phyloP scores from a whole-genome alignment of 345 rosid species.

The Durio zibethinus region DNA sequence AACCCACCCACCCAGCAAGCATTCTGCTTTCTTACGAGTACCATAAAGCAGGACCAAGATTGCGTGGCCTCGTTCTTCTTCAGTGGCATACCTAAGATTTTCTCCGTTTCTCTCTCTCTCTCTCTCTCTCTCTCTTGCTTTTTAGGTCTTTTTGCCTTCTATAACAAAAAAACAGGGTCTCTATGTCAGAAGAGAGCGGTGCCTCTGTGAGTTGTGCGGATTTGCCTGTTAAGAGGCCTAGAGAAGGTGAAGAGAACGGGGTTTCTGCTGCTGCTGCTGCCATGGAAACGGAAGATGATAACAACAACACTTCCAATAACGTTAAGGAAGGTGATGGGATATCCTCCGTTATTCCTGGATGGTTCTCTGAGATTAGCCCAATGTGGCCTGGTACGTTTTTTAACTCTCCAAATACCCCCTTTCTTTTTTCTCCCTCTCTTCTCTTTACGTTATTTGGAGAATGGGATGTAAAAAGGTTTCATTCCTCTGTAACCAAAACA shows the following conservation, averaged over 20 bases:
- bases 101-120: background rate
- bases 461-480: background rate
- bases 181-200: conserved; percentile 23
- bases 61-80: conserved; percentile 1
- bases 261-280: conserved; percentile 26
- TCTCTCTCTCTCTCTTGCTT: background rate
- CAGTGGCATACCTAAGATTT: background rate
- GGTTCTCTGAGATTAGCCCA: conserved; percentile 87
- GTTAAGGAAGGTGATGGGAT: conserved; percentile 25
- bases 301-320: conserved; percentile 13
- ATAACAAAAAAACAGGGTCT: too few species aligned
- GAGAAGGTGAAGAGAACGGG: conserved; percentile 53
- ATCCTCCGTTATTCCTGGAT: conserved; percentile 69
- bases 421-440: background rate
- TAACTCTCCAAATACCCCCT: background rate
- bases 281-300: conserved; percentile 38
- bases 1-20: background rate
- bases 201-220: conserved; percentile 24
- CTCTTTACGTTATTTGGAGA: background rate
- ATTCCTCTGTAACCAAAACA: background rate
- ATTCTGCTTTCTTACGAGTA: background rate
- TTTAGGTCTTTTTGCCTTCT: background rate
- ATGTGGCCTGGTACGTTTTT: conserved; percentile 76
- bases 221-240: conserved; percentile 50
- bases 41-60: background rate